Base-by-base conservation (phyloP, 2,329 filamentous ascomycete genomes). In the Diatrype stigma region DNA sequence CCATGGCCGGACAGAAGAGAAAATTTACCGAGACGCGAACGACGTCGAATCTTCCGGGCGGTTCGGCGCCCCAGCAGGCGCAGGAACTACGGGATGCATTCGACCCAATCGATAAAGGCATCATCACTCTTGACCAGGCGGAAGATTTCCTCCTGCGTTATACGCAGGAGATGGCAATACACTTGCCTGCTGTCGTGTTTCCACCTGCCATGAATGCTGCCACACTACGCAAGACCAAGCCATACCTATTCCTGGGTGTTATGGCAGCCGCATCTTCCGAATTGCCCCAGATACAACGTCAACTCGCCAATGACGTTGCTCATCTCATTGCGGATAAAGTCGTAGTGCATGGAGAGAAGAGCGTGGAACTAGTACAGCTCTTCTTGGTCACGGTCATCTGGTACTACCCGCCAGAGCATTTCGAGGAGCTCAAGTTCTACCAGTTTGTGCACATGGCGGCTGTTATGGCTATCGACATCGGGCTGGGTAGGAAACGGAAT, bases 351-450 rank as follows among this genome's bases (percentile, higher is more conserved):
- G 90, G 89, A 12, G 85, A 90, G 60, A 96, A 95, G 73, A 89
- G 82, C 34, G 70, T 96, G 17, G 91, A 96, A 67, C 74, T 96
- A 6, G 82, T 95, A 8, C 91, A 96, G 70, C 82, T 89, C 2
- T 72, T 96, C 38, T 79, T 89, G 51, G 74, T 96, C 3, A 77
- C 83, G 6, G 83, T 86, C n/a, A 80, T 91, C 19, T 96, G 90
- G 89, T 95, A 96, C 67, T 85, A 84, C 66, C 89, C 90, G 16
- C 90, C 90, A 0, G 85, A 93, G 58, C 81, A 88, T 60, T 89
- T 89, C 52, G 89, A 95, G 62, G 87, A 94, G 70, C 82, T 93
- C 63, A 94, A 94, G 65, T 95, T 94, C 67, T 96, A 94, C 70
- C 89, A 93, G 71, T 79, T 94, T 57, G 84, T 90, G 44, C 89